Conservation (phyloP, 1,284 basidiomycete species). For the Singerocomus inundabilis region DNA sequence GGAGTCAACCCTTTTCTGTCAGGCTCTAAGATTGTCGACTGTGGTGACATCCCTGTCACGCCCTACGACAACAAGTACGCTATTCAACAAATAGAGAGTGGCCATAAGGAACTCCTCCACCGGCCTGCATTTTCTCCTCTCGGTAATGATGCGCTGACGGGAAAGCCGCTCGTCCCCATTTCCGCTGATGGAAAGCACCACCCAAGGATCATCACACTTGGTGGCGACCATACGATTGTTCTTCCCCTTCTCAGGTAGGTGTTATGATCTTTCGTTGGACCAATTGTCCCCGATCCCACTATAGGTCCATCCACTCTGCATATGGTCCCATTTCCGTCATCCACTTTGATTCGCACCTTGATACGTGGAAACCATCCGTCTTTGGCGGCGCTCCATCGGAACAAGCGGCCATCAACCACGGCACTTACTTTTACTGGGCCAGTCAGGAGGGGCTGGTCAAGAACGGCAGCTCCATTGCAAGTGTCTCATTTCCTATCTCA, state of each 20-base stretch:
- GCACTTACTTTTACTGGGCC: constrained; percentile 79
- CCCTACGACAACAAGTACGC: constrained; percentile 70
- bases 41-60: constrained; percentile 56
- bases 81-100: constrained; percentile 70
- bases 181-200: constrained; percentile 63
- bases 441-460: constrained; percentile 70
- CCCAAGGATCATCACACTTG: constrained; percentile 69
- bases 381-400: constrained; percentile 68
- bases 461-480: constrained; percentile 81
- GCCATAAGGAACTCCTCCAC: constrained; percentile 61
- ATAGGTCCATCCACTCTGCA: constrained; percentile 60
- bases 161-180: constrained; percentile 51
- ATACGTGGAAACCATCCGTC: constrained; percentile 72
- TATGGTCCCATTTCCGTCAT: constrained; percentile 76
- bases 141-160: constrained; percentile 58
- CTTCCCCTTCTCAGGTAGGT: constrained; percentile 47
- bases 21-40: constrained; percentile 67
- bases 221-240: constrained; percentile 78
- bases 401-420: constrained; percentile 70
- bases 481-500: constrained; percentile 41
- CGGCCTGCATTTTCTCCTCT: constrained; percentile 58
- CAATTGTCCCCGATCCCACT: constrained; percentile 31
- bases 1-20: constrained; percentile 64
- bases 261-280: constrained; percentile 12
- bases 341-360: constrained; percentile 76